Evolutionary conservation across 495 filamentous ascomycete species (phyloP), one percentile per base, ranked within the genome.

Genomic region (Xylaria flabelliformis): DNA sequence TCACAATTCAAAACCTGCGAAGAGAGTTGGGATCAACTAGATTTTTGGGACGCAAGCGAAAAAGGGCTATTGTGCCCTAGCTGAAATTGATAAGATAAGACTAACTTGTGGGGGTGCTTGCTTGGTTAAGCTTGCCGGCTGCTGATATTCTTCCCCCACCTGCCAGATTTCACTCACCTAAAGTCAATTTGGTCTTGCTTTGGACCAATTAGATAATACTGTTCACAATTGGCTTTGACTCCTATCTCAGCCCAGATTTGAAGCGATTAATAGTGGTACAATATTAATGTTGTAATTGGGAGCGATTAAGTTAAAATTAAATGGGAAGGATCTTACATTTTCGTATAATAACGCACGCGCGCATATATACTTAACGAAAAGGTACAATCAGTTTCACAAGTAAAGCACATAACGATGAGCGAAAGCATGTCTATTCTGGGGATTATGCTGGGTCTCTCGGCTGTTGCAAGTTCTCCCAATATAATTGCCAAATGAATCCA

Each of bases 41-140:
- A 64, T 73, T 73, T 77, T 78, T 73, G 41, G 36, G 26, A 70
- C 9, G 42, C 41, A 76, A 79, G 77, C 75, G 77, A 79, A 75
- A 74, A 70, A 70, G 61, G 34, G 68, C 71, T 72, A 75, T 75
- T 76, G 74, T 79, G 77, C 77, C 77, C 77, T 79, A 79, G 67
- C 56, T 62, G 17, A 69, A 72, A 66, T 62, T 72, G 70, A 72
- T 72, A 72, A 72, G 70, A 72, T 66, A 56, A 56, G 53, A 5
- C 6, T 26, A 29, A 32, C 26, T 56, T 56, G 53, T 34, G 29
- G 65, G 42, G 59, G n/a, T 17, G 24, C 51, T 26, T 17, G 24
- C 51, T 26, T 3, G 24, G 53, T 26, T 2, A 21, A 0, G 0
- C 3, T 19, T 59, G 55, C 32, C 48, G 41, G 66, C n/a, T 44